Evolutionary conservation across 139 green algal species (phyloP).

Genomic region (Chlorella sp.): DNA sequence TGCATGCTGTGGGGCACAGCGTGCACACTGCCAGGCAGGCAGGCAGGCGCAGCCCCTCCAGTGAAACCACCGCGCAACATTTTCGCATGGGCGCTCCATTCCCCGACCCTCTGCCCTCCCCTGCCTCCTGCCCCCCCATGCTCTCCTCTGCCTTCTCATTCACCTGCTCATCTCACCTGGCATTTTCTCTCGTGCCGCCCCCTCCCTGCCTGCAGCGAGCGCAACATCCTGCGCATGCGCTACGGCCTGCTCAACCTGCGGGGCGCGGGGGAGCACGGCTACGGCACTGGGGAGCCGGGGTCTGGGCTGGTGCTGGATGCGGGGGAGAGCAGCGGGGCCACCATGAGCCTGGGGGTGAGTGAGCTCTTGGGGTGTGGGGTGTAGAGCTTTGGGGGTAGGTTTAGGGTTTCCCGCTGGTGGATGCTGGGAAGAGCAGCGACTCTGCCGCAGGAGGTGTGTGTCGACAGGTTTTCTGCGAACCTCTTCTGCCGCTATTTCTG

Average conservation of each 20-base stretch:
- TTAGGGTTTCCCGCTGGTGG: no score
- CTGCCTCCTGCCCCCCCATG: not conserved
- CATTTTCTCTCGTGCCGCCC: constrained; percentile 44
- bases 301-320: constrained; percentile 60
- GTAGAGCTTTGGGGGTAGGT: no score
- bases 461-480: no score
- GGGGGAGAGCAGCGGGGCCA: constrained; percentile 47
- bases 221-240: constrained; percentile 78
- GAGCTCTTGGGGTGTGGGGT: not conserved
- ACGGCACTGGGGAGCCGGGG: constrained; percentile 40
- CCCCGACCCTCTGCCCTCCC: not conserved
- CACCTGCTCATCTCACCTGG: not conserved
- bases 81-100: not conserved
- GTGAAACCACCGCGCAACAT: no score
- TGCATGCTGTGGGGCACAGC: no score
- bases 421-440: no score
- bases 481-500: not conserved
- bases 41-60: no score
- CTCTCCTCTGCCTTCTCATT: not conserved
- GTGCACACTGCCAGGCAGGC: no score
- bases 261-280: constrained; percentile 5
- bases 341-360: constrained; percentile 28
- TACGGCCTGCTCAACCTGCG: constrained; percentile 73
- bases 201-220: constrained; percentile 67
- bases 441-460: no score